Base-by-base conservation (phyloP, 345 rosid species). In the Ceriops tagal region DNA sequence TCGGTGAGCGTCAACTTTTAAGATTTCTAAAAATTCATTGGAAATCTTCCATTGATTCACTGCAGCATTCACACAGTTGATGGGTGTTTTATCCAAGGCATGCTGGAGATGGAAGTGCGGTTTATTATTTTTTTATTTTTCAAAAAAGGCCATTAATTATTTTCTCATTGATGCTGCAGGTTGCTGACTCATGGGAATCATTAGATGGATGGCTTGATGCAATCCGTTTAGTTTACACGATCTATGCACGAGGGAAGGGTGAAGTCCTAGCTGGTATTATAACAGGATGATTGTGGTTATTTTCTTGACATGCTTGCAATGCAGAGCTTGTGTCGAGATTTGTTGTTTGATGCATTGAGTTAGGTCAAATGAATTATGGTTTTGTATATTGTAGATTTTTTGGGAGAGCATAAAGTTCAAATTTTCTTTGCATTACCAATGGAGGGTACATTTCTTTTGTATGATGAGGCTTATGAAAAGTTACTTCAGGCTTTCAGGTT, bases 181-280 rank as follows among this genome's bases (percentile, higher is more conserved):
- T 96, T 69, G 99, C 98, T 32, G 99, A 92, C 63, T 87, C 96
- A 6, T 89, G 98, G 99, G 99, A 92, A 80, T 84, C 88, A 28
- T 81, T 92, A 35, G 97, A 89, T 76, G 98, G 97, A 71, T 96
- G 99, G 98, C 86, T 92, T 0, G 99, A 96, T 73, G 98, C 98
- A 4, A 86, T 92, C 62, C 97, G 98, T 72, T 73, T 92, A 75
- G 92, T 92, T 34, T 96, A 89, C 81, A 92, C 98, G 51, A 90
- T 92, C 59, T 89, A 87, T 67, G 99, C 98, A 31, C 85, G 97
- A 59, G 97, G 97, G 39, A 96, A 90, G 81, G 86, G 85, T 58
- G 97, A 90, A 76, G 97, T 92, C 66, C 80, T 96, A 59, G 98
- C 97, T n/a, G 92, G 96, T 73, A 89, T 96, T 22, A 80, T 96